Base-by-base conservation (phyloP, 257 asterid genomes). In the Linaria vulgaris region DNA sequence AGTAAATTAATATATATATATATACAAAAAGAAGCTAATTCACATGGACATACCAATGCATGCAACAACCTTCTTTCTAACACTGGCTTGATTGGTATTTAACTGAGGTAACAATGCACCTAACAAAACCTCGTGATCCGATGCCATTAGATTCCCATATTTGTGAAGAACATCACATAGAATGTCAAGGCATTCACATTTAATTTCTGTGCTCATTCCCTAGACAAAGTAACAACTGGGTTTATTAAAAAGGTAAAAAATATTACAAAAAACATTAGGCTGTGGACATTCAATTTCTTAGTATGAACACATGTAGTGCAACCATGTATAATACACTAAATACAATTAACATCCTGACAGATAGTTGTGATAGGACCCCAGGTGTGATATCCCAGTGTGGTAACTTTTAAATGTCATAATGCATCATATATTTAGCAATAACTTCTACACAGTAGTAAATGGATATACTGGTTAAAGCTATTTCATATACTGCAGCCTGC, bases 151-250 rank as follows among this genome's bases (percentile, higher is more conserved):
- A 79, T 79, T 94, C 70, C 99, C 99, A 39, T 85, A 90, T 74
- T 90, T 94, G 83, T 90, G 99, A 76, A 90, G 97, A 80, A 87
- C 92, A 68, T 90, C 97, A 80, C 95, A 88, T 47, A 88, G 75
- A 67, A 94, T 94, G 72, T 94, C 99, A 56, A 94, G 95, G 80
- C 95, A 85, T 79, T 94, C 99, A 53, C 99, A 94, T 73, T 90
- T 94, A 70, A 94, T 94, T 79, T 94, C 99, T 16, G 92, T 80
- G 79, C 88, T 75, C 90, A 76, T 78, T 48, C 87, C 95, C 99
- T 94, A 72, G 13, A 49, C 63, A 66, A 70, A n/a, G n/a, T 63
- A 60, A 56, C 12, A 12, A 38, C 44, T 57, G 44, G 66, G 70
- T 16, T 39, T 23, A 22, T 62, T 55, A 22, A 41, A 54, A 15